A percentile compares a stretch with the other conserved stretches of the same genome.
Conservation (phyloP, 2,329 filamentous ascomycete genomes). For the Pyrenophora tritici-repentis region DNA sequence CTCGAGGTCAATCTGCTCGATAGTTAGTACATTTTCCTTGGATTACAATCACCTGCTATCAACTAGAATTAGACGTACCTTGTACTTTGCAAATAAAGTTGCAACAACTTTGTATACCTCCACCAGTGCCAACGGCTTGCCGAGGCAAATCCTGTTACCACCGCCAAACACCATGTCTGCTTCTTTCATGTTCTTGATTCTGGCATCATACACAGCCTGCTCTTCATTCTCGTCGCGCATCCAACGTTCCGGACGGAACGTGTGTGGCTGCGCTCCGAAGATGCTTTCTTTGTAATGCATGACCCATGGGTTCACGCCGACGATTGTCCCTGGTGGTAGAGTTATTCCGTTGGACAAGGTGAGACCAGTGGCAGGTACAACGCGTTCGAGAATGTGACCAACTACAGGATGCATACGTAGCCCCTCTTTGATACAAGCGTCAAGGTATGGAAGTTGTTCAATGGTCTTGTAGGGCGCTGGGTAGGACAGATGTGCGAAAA, state of each 20-base stretch:
- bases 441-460: conserved; percentile 49
- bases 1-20: conserved; percentile 42
- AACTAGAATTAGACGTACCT: conserved; percentile 46
- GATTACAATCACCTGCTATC: not conserved
- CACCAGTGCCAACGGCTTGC: conserved; percentile 33
- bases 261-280: conserved; percentile 25
- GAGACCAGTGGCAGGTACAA: conserved; percentile 31
- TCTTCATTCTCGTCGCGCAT: conserved; percentile 21
- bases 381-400: conserved; percentile 39
- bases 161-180: conserved; percentile 39
- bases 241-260: conserved; percentile 45
- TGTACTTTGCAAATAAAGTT: conserved; percentile 48
- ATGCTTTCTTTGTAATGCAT: conserved; percentile 26
- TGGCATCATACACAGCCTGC: conserved; percentile 18
- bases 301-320: conserved; percentile 42
- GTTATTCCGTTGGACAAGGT: conserved; percentile 26
- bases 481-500: conserved; percentile 19
- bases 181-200: conserved; percentile 42
- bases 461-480: conserved; percentile 25
- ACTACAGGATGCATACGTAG: conserved; percentile 51
- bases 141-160: conserved; percentile 39
- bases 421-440: conserved; percentile 55
- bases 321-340: conserved; percentile 39
- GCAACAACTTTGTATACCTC: conserved; percentile 55
- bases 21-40: conserved; percentile 1